Evolutionary conservation across 805 yeast species (phyloP), one percentile per base, ranked within the genome.

Genomic region (Cyberlindnera mrakii): DNA sequence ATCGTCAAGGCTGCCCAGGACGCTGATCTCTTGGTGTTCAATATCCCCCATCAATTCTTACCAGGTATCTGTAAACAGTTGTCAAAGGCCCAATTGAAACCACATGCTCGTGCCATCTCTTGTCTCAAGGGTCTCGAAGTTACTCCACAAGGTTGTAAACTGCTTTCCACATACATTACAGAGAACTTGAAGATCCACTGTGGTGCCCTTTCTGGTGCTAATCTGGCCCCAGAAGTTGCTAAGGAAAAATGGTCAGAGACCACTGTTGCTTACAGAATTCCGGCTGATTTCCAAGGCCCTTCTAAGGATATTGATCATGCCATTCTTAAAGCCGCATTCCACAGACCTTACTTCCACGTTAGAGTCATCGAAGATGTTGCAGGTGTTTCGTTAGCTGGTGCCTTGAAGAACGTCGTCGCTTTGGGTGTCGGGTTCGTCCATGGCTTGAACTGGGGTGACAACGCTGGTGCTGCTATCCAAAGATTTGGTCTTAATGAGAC

Each of bases 361-460:
- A 77, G 86, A 59, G 95, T 91, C 46, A 77, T 88, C 46, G 81
- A 81, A 47, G 99, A 93, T 64, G 95, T 91, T 44, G 95, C 95
- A 19, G 99, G 99, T 63, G 93, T 89, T 45, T 87, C 96, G 3
- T 78, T 93, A 48, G 95, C 96, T 35, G 99, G 99, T 62, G 99
- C 99, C 10, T 77, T 93, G 66, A 93, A 93, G 72, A 93, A 93
- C 68, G 86, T 93, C 41, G 91, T 91, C 49, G 99, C 99, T 31
- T 72, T 89, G 60, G 95, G 96, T 51, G 96, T 95, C 48, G 99
- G 99, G 44, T 86, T 93, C 62, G 98, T 91, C 49, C 96, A 88
- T 67, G 99, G 99, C 56, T 75, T 86, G 50, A 96, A 95, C 50
- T 93, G 99, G 99, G 99, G 99, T 65, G 96, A 89, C 67, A 93